Evolutionary conservation across 129 eudicot species (phyloP).

Genomic region (Artemisia argyi): DNA sequence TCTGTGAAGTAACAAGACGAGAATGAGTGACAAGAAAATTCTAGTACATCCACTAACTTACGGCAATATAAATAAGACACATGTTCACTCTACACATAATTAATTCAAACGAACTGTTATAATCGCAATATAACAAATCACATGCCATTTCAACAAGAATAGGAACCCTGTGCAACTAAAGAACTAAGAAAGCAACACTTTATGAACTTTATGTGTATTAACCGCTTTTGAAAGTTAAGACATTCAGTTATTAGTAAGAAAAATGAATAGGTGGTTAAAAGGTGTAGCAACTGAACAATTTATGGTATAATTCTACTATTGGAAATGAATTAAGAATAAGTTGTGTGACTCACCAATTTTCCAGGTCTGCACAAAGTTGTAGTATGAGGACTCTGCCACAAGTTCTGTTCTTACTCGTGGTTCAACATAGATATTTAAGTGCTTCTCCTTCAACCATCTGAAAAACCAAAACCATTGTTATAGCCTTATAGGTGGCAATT

Average conservation of each 20-base stretch:
- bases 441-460: constrained; percentile 88
- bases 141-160: not conserved
- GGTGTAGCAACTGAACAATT: not conserved
- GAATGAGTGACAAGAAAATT: constrained; percentile 10
- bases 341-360: constrained; percentile 54
- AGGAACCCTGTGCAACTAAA: too few relatives aligned
- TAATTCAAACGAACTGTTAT: not conserved
- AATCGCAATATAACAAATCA: constrained; percentile 1
- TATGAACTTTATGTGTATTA: not conserved
- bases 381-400: constrained; percentile 67
- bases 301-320: not conserved
- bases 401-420: constrained; percentile 90
- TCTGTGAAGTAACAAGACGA: constrained; percentile 44
- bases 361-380: constrained; percentile 88
- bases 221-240: not conserved
- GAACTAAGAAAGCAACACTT: too few relatives aligned
- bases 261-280: not conserved
- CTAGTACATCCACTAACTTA: constrained; percentile 26
- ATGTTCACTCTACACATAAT: constrained; percentile 7
- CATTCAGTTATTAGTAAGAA: not conserved
- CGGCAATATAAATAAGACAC: constrained; percentile 17
- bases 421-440: constrained; percentile 69
- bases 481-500: not conserved
- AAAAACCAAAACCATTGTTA: constrained; percentile 12
- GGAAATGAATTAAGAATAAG: constrained; percentile 3